Conservation (phyloP, 2,329 filamentous ascomycete genomes). For the Emergomyces pasteurianus region DNA sequence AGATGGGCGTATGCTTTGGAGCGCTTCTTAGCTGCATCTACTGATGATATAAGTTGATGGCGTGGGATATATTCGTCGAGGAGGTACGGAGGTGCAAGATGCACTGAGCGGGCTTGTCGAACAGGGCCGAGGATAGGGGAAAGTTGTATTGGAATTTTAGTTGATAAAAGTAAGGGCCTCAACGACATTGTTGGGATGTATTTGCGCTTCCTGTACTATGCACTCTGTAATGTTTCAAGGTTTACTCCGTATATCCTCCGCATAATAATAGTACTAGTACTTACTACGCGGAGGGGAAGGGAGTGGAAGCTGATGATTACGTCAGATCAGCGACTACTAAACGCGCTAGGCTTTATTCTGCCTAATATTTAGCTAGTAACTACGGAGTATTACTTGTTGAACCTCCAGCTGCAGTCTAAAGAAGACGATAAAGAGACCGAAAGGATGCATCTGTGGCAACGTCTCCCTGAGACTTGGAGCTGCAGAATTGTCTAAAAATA, state of each 20-base stretch:
- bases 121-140: background rate
- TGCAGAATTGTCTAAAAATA: background rate
- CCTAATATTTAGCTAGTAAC: background rate
- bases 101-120: constrained; percentile 1
- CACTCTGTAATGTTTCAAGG: background rate
- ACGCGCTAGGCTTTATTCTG: background rate
- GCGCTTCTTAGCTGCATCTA: constrained; percentile 61
- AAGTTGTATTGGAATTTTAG: background rate
- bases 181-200: background rate
- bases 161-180: background rate
- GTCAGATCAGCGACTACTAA: background rate
- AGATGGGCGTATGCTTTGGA: constrained; percentile 63
- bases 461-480: background rate
- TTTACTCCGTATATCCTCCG: too few species aligned
- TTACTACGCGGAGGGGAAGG: background rate
- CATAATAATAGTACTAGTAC: too few species aligned
- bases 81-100: constrained; percentile 52
- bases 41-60: constrained; percentile 55
- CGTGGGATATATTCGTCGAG: constrained; percentile 63
- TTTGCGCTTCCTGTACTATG: background rate
- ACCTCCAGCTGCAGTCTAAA: background rate
- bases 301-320: background rate
- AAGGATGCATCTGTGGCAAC: background rate
- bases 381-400: too few species aligned
- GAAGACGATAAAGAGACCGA: background rate